phyloP scores from a whole-genome alignment of 441 rosid genomes.

The Pelargonium myrrhifolium region DNA sequence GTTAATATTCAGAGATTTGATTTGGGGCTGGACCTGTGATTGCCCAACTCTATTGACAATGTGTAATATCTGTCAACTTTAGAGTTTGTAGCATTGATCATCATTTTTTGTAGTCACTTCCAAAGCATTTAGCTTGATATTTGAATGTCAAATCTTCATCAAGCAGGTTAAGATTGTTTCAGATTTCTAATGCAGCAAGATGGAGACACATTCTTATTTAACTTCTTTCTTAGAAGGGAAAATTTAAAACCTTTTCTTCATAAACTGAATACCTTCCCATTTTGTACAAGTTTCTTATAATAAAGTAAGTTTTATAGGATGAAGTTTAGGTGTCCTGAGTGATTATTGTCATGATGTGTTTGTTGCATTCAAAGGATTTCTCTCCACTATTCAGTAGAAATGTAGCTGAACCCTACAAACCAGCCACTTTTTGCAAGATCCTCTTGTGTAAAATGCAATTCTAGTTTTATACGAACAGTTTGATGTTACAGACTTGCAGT shows the following conservation, averaged over 20 bases:
- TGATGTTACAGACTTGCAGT: neutral
- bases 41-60: constrained; percentile 3
- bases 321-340: neutral
- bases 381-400: neutral
- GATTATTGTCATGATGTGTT: neutral
- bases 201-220: neutral
- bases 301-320: neutral
- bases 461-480: neutral
- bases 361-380: neutral
- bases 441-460: neutral
- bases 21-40: constrained; percentile 5
- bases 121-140: neutral
- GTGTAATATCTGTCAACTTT: constrained; percentile 7
- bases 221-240: neutral
- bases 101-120: neutral
- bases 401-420: neutral
- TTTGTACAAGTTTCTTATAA: neutral
- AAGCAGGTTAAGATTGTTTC: neutral
- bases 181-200: neutral
- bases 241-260: neutral
- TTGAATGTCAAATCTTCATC: neutral
- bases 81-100: constrained; percentile 14
- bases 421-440: neutral
- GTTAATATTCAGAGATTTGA: constrained; percentile 14
- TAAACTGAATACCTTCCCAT: neutral